These are phyloP conservation scores for Pleomassaria siparia DNA, from an alignment of 2,329 filamentous ascomycete genomes.

Conservation along the genomic window DNA sequence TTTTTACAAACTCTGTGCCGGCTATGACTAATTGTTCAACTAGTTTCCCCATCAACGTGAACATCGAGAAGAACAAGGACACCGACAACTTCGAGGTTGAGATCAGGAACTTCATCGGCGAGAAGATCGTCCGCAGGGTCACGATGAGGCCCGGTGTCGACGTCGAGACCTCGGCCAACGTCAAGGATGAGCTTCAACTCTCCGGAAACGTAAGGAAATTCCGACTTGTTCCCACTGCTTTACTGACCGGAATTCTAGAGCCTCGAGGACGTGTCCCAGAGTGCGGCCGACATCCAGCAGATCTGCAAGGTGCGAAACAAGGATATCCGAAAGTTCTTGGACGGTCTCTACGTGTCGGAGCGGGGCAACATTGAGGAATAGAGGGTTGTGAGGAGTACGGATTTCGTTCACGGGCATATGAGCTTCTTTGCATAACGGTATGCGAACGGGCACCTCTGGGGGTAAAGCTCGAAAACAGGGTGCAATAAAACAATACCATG, in stretches of 20 bases:
- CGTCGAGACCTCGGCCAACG: slow-evolving; percentile 82
- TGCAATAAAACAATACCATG: slow-evolving; percentile 41
- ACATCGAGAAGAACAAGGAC: slow-evolving; percentile 94
- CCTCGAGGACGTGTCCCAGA: slow-evolving; percentile 95
- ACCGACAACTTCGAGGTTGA: slow-evolving; percentile 87
- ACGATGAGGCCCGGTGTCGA: slow-evolving; percentile 88
- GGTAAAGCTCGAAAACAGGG: slow-evolving; percentile 42
- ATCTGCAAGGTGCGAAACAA: slow-evolving; percentile 99
- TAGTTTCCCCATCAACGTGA: slow-evolving; percentile 99
- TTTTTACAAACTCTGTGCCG: too few relatives aligned
- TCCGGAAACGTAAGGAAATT: slow-evolving; percentile 66
- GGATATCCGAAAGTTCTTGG: slow-evolving; percentile 99
- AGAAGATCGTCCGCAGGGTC: slow-evolving; percentile 97
- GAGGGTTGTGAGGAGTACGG: slow-evolving; percentile 35
- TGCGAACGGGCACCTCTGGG: slow-evolving; percentile 42
- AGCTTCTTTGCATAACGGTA: slow-evolving; percentile 44
- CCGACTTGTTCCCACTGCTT: background rate
- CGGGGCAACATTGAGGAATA: slow-evolving; percentile 88
- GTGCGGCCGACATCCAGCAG: slow-evolving; percentile 98
- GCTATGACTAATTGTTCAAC: too few relatives aligned
- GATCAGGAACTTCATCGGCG: slow-evolving; percentile 78
- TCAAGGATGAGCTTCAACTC: slow-evolving; percentile 97
- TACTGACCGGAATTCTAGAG: slow-evolving; percentile 50
- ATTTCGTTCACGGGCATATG: slow-evolving; percentile 45
- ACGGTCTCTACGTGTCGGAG: slow-evolving; percentile 99